Evolutionary conservation across 768 basidiomycete species (phyloP), one percentile per base, ranked within the genome.

Genomic region (Megacollybia marginata): DNA sequence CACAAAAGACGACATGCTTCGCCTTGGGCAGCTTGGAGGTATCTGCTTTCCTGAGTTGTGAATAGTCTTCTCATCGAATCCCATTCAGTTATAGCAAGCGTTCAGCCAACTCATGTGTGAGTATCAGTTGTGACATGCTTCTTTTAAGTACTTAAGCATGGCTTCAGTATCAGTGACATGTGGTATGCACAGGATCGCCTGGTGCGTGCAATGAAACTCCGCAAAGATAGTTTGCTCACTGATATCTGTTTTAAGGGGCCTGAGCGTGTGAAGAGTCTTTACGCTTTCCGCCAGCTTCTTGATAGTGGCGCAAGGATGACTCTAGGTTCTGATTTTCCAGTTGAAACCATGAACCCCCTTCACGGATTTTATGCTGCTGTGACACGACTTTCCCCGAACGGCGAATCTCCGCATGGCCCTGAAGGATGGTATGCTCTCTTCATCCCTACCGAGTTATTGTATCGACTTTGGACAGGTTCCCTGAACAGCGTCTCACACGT

Each of bases 81-180:
- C 34, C 31, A 51, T 49, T 12, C 56, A 92, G 89, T 94, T 34
- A 93, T 95, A 57, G 90, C 86, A 15, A 92, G 88, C 58, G 74
- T 93, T 10, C 92, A 95, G 62, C 92, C 92, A 12, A 92, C 88
- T 4, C 92, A 94, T 69, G 89, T 78, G 79, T 91, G 60, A 60
- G 86, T 77, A 31, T 6, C 44, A 20, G 15, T 43, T 33, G 44
- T 16, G 36, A 33, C 15, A 44, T 52, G 38, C 44, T 19, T 31
- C n/a, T 13, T 48, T 12, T 35, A 13, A 52, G 45, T 40, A 18
- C 40, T 43, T 23, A 44, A 28, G 10, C 23, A 40, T 19, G 33
- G 18, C 35, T 33, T 9, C 57, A 86, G 85, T 48, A 84, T 77
- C 53, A 87, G 84, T 54, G 89, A 91, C 58, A 94, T 95, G 92